phyloP scores from a whole-genome alignment of 257 asterid genomes.

The Capsicum rhomboideum region DNA sequence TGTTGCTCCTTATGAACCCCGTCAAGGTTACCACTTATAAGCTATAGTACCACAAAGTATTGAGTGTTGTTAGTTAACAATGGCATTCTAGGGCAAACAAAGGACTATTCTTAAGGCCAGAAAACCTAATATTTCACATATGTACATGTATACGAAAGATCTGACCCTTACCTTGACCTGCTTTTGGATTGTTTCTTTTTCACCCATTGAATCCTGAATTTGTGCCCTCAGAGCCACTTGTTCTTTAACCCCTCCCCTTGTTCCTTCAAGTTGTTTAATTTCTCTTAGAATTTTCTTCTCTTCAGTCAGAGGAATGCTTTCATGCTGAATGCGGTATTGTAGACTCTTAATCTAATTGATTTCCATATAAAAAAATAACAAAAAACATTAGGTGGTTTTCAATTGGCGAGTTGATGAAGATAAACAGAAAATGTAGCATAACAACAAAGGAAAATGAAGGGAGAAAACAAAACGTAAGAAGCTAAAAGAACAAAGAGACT shows the following conservation, averaged over 20 bases:
- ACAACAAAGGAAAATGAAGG: background rate
- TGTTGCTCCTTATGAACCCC: conserved; percentile 75
- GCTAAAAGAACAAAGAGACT: background rate
- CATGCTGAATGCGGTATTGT: conserved; percentile 78
- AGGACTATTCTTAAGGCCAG: background rate
- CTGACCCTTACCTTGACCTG: conserved; percentile 67
- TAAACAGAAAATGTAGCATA: background rate
- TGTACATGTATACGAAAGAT: background rate
- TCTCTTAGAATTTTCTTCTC: conserved; percentile 90
- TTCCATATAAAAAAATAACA: background rate
- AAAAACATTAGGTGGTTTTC: background rate
- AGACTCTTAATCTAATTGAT: conserved; percentile 59
- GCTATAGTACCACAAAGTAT: conserved; percentile 23
- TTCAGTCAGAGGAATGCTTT: conserved; percentile 80
- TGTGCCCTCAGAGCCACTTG: conserved; percentile 61
- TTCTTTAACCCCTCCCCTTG: conserved; percentile 60
- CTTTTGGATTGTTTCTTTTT: conserved; percentile 59
- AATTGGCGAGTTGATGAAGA: background rate
- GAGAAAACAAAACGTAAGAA: background rate
- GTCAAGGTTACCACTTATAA: conserved; percentile 62
- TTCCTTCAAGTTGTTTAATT: conserved; percentile 76
- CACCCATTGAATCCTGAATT: conserved; percentile 79
- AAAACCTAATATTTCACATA: background rate
- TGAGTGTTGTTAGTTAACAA: background rate
- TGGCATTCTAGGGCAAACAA: background rate